These are phyloP conservation scores for Heteromeles arbutifolia DNA, from an alignment of 306 rosid genomes.

Conservation along the genomic window DNA sequence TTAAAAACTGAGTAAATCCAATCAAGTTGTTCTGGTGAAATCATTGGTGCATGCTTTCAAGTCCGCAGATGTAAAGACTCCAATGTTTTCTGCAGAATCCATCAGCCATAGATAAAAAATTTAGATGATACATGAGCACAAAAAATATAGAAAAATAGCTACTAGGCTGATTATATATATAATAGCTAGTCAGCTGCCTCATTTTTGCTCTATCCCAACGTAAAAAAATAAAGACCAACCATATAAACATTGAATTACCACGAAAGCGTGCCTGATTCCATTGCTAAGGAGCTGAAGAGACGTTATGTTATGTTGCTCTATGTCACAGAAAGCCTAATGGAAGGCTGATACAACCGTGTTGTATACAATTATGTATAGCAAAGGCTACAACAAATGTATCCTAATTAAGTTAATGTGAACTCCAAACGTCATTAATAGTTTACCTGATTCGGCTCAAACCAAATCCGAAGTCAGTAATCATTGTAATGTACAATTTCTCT, in stretches of 20 bases:
- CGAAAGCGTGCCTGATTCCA: not conserved
- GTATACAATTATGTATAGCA: not conserved
- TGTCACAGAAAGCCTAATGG: not conserved
- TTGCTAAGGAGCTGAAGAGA: not conserved
- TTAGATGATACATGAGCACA: not conserved
- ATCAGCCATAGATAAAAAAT: not conserved
- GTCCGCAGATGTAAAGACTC: conserved; percentile 32
- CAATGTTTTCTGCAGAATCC: conserved; percentile 26
- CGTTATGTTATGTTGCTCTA: not conserved
- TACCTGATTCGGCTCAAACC: not conserved
- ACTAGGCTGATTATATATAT: not conserved
- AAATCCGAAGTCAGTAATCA: not conserved
- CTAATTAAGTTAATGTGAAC: not conserved
- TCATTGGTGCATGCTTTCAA: conserved; percentile 37
- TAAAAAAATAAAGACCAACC: not conserved
- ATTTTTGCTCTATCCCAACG: not conserved
- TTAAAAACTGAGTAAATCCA: conserved; percentile 40
- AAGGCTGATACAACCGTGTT: not conserved
- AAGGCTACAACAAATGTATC: not conserved
- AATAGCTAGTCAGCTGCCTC: not conserved
- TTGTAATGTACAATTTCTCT: not conserved
- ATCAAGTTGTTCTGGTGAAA: conserved; percentile 36
- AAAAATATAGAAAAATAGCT: not conserved
- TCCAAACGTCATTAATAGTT: not conserved
- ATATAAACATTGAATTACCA: not conserved